A percentile compares a stretch with the other conserved stretches of the same genome.
These are phyloP conservation scores for Caryocar brasiliense DNA, from an alignment of 441 rosid genomes.

Conservation along the genomic window DNA sequence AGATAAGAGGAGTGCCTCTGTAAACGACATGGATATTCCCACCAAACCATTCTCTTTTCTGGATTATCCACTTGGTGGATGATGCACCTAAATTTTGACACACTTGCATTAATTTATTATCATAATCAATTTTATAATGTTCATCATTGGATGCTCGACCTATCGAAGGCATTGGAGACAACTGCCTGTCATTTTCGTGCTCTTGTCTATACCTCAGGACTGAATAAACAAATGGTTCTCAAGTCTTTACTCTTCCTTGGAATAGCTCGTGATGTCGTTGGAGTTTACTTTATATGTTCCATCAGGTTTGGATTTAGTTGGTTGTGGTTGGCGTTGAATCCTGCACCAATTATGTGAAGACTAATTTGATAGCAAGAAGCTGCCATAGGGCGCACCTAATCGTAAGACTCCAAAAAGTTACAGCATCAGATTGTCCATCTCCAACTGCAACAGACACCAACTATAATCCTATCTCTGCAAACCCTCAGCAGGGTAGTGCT, in stretches of 20 bases:
- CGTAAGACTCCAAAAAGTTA: slow-evolving; percentile 2
- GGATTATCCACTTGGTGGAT: no score
- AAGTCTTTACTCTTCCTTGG: not conserved
- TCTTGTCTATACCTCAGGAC: not conserved
- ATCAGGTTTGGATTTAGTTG: not conserved
- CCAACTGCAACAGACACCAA: slow-evolving; percentile 12
- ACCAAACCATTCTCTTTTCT: no score
- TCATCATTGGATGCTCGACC: no score
- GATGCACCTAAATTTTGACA: not conserved
- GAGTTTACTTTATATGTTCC: not conserved
- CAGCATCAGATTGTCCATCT: slow-evolving; percentile 4
- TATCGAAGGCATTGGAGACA: not conserved
- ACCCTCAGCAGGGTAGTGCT: not conserved
- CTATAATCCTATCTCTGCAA: not conserved
- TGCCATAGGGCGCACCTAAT: slow-evolving; percentile 20
- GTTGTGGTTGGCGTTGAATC: slow-evolving; percentile 11
- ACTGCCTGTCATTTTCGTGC: not conserved
- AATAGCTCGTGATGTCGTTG: not conserved
- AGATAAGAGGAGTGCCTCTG: no score
- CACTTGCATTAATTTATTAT: not conserved
- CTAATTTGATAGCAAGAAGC: not conserved
- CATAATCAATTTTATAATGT: not conserved
- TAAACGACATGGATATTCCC: no score
- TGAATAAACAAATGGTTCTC: not conserved
- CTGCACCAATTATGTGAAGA: not conserved